Base-by-base conservation (phyloP, 2,329 filamentous ascomycete species). In the Aspergillus persii region DNA sequence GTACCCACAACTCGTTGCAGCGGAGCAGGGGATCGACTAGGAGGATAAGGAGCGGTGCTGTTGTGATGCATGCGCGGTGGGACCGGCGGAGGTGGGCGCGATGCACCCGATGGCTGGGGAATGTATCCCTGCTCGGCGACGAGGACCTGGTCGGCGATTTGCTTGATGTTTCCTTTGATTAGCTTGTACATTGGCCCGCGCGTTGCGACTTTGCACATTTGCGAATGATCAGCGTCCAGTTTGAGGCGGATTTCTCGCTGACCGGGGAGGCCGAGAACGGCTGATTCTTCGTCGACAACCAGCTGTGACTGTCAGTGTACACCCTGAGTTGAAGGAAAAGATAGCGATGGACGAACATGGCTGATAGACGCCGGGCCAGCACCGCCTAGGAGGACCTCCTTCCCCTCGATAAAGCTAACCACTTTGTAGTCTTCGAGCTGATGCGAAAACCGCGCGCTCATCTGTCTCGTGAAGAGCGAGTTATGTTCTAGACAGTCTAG, bases 241-340 rank as follows among this genome's bases (percentile, higher is more conserved):
- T 74, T 74, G 6, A 74, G 61, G 8, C 71, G 71, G 2, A 72
- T 74, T 58, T 74, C 72, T 8, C 72, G 69, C 36, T 73, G 62
- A 1, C 71, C 71, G 6, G 70, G 70, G 3, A 73, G 58, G 8
- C 73, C 72, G 5, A 75, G 68, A 6, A 75, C 63, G 7, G 73
- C 72, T 0, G 73, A 75, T 31, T 74, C 69, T 61, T 74, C 73
- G 31, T 75, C 70, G 3, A 75, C 72, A 3, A 74, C 69, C 52
- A 73, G 59, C 72, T 75, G 50, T 11, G 9, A 2, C 5, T 33
- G 71, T 48, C 67, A 65, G 11, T 39, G 18, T 26, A 3, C 8
- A 8, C 8, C 9, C 12, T 26, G 6, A 2, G 7, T 4, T 11
- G 12, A 6, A 3, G 4, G 26, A 1, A 8, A 8, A 2, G 0